Conservation (phyloP, 2,329 filamentous ascomycete species). For the Monilinia vaccinii-corymbosi region DNA sequence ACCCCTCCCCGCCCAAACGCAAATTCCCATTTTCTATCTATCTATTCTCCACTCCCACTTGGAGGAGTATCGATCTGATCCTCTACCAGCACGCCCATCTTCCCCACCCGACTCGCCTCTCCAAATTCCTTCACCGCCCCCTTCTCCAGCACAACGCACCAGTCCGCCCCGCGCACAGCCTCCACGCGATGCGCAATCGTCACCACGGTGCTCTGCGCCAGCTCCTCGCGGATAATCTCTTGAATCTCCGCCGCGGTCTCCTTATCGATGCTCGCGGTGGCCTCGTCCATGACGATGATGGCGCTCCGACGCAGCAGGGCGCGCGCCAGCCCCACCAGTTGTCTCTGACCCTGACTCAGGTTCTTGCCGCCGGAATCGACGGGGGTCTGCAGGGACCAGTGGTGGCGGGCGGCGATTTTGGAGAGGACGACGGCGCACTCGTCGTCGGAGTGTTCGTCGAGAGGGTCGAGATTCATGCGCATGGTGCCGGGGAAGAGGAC, state of each 20-base stretch:
- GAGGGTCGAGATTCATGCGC: conserved; percentile 53
- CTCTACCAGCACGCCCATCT: background rate
- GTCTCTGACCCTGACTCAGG: conserved; percentile 55
- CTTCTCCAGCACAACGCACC: conserved; percentile 28
- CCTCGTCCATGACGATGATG: conserved; percentile 57
- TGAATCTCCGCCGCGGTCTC: conserved; percentile 50
- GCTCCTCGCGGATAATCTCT: conserved; percentile 44
- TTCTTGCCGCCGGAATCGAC: conserved; percentile 54
- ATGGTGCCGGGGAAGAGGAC: conserved; percentile 55
- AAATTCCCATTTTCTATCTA: background rate
- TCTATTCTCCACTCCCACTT: background rate
- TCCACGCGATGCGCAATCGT: conserved; percentile 57
- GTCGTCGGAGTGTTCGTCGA: conserved; percentile 44
- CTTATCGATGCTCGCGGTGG: conserved; percentile 54
- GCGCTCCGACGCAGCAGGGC: conserved; percentile 51
- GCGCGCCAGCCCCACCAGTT: conserved; percentile 55
- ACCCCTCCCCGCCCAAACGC: background rate
- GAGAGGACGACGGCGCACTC: conserved; percentile 44
- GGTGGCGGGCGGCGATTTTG: conserved; percentile 45
- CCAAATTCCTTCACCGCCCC: conserved; percentile 22
- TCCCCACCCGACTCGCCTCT: conserved; percentile 10
- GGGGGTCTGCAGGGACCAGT: conserved; percentile 45
- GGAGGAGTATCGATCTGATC: background rate
- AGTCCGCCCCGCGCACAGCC: conserved; percentile 50
- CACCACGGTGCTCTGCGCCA: conserved; percentile 51